Evolutionary conservation across 1,284 basidiomycete genomes (phyloP).

Genomic region (Marasmius tenuissimus): DNA sequence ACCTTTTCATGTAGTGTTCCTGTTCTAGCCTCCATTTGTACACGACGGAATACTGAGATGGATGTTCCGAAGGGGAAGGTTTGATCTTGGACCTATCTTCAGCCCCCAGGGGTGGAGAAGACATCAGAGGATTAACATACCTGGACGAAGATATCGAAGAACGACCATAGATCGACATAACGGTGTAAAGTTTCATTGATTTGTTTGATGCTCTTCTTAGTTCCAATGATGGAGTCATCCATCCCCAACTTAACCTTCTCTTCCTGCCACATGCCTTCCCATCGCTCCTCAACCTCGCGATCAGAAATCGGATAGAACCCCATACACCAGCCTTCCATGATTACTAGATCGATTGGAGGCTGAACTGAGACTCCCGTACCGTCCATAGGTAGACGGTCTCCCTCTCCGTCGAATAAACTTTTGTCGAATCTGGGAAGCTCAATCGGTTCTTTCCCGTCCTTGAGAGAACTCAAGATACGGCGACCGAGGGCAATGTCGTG

Average conservation of each 20-base stretch:
- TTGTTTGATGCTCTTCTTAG: constrained; percentile 51
- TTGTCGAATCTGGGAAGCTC: constrained; percentile 87
- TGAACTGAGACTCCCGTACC: constrained; percentile 37
- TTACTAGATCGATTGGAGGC: constrained; percentile 76
- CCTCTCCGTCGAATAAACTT: constrained; percentile 74
- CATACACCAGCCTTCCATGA: constrained; percentile 86
- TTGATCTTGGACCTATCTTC: constrained; percentile 42
- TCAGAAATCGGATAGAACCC: constrained; percentile 64
- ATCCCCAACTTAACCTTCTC: constrained; percentile 39
- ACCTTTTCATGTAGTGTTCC: constrained; percentile 83
- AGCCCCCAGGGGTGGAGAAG: background rate
- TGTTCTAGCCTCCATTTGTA: constrained; percentile 86
- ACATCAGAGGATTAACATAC: constrained; percentile 32
- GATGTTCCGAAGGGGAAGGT: constrained; percentile 33
- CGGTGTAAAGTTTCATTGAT: constrained; percentile 60
- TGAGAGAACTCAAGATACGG: constrained; percentile 50
- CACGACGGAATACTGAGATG: constrained; percentile 54
- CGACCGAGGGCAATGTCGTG: constrained; percentile 75
- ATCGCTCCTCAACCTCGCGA: constrained; percentile 45
- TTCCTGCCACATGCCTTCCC: constrained; percentile 39
- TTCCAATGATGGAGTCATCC: constrained; percentile 35
- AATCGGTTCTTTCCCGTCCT: constrained; percentile 46
- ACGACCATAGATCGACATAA: constrained; percentile 68
- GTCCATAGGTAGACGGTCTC: constrained; percentile 68
- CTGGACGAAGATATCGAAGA: constrained; percentile 72